Evolutionary conservation across 805 yeast genomes (phyloP).

Genomic region (Myxozyma vanderwaltii): DNA sequence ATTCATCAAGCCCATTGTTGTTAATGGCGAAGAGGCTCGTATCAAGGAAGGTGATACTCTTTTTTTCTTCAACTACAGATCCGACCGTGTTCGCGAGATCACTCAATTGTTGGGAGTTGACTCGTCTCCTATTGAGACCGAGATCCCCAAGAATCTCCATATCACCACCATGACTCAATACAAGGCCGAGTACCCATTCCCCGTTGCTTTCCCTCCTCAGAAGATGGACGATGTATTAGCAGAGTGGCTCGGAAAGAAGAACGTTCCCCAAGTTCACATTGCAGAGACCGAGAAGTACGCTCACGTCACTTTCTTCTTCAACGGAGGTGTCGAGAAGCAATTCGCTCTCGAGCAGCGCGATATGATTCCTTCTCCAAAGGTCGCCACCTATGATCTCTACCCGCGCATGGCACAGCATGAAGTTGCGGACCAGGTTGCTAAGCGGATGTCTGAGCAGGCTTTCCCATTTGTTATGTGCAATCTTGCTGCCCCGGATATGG

Average conservation of each 20-base stretch:
- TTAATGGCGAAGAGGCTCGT: conserved; percentile 33
- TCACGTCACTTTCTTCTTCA: conserved; percentile 37
- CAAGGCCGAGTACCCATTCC: conserved; percentile 36
- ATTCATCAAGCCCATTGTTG: conserved; percentile 34
- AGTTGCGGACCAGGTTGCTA: conserved; percentile 33
- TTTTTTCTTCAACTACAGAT: conserved; percentile 37
- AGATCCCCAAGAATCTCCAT: conserved; percentile 30
- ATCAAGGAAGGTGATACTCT: conserved; percentile 32
- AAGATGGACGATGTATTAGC: conserved; percentile 37
- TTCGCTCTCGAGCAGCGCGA: conserved; percentile 34
- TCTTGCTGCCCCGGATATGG: conserved; percentile 37
- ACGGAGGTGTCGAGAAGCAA: conserved; percentile 37
- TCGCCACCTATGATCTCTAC: conserved; percentile 34
- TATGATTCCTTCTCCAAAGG: conserved; percentile 35
- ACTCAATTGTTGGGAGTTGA: conserved; percentile 37
- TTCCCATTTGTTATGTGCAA: conserved; percentile 37
- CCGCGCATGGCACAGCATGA: conserved; percentile 37
- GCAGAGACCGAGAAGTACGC: conserved; percentile 38
- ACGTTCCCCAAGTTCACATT: conserved; percentile 31
- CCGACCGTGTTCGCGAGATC: conserved; percentile 37
- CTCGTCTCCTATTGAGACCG: conserved; percentile 35
- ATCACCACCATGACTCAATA: conserved; percentile 38
- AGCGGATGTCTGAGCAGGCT: conserved; percentile 31
- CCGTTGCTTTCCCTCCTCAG: conserved; percentile 35
- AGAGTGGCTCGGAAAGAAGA: conserved; percentile 36